Percentiles rank a stretch among this genome's conserved stretches.
These are phyloP conservation scores for Eimeria acervulina DNA, from an alignment of 169 alveolate genomes.

Conservation along the genomic window DNA sequence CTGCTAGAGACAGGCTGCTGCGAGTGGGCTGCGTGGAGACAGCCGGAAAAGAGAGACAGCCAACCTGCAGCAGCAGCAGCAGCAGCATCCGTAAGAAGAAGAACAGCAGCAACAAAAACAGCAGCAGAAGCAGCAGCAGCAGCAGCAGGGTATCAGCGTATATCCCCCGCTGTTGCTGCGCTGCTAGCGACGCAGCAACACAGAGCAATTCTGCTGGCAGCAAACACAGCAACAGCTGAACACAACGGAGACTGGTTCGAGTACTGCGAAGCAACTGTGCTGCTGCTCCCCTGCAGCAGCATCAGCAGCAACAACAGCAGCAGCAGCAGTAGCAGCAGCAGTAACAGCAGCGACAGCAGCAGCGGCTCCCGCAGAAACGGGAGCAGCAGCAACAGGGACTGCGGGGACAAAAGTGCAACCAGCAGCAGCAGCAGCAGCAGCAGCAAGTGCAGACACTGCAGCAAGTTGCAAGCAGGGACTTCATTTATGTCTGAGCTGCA, in stretches of 20 bases:
- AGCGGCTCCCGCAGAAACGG: constrained; percentile 39
- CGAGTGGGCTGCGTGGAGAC: no score
- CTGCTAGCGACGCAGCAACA: no score
- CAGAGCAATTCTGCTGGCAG: no score
- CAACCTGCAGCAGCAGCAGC: constrained; percentile 31
- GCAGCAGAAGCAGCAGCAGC: constrained; percentile 54
- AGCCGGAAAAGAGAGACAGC: no score
- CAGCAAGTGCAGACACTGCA: no score
- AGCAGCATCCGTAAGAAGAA: neutral
- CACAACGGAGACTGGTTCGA: neutral
- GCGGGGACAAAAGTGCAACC: neutral
- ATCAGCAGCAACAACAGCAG: neutral
- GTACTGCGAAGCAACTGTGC: neutral
- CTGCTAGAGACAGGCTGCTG: no score
- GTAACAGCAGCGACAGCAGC: neutral
- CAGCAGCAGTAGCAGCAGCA: neutral
- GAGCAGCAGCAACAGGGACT: neutral
- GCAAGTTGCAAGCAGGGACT: no score
- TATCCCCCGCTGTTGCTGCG: no score
- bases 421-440: constrained; percentile 14
- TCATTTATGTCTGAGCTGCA: no score
- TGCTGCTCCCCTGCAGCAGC: neutral
- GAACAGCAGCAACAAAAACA: neutral
- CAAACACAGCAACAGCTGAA: no score
- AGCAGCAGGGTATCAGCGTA: neutral